phyloP scores from a whole-genome alignment of 2,329 filamentous ascomycete species.

The Paecilomyces sp. region DNA sequence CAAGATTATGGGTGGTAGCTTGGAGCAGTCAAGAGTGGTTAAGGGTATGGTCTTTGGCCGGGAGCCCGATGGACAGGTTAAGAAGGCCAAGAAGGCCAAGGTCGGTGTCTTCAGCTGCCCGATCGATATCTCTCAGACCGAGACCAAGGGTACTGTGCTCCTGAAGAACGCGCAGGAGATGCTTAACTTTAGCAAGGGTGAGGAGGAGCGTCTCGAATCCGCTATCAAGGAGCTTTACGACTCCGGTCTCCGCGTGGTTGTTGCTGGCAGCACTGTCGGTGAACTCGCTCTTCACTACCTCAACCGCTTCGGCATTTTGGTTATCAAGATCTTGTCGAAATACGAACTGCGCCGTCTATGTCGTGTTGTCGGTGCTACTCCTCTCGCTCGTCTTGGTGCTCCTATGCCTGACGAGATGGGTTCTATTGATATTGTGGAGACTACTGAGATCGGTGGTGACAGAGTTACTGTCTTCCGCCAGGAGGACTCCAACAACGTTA shows the following conservation, averaged over 20 bases:
- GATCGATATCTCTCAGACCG: constrained; percentile 90
- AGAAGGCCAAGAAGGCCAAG: constrained; percentile 89
- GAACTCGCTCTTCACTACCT: constrained; percentile 96
- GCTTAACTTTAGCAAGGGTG: constrained; percentile 95
- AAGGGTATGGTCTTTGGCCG: constrained; percentile 98
- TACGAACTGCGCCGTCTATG: constrained; percentile 94
- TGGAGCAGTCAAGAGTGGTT: constrained; percentile 90
- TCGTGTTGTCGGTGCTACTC: constrained; percentile 91
- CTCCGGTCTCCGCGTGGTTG: constrained; percentile 81
- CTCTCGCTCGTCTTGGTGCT: constrained; percentile 88
- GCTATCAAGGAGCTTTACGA: constrained; percentile 94
- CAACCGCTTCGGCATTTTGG: constrained; percentile 91
- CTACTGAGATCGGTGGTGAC: constrained; percentile 94
- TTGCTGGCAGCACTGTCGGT: constrained; percentile 88
- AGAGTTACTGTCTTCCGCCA: constrained; percentile 97
- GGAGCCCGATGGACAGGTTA: constrained; percentile 85
- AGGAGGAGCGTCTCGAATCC: constrained; percentile 84
- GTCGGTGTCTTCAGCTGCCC: constrained; percentile 95
- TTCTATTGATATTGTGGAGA: constrained; percentile 88
- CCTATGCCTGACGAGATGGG: constrained; percentile 99
- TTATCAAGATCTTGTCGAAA: constrained; percentile 96
- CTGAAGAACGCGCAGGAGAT: constrained; percentile 98
- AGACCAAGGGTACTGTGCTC: constrained; percentile 97
- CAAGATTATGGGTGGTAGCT: constrained; percentile 97
- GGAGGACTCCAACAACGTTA: constrained; percentile 70